A percentile compares a stretch with the other conserved stretches of the same genome.
phyloP scores from a whole-genome alignment of 768 basidiomycete species.

The Amanita rimosa region DNA sequence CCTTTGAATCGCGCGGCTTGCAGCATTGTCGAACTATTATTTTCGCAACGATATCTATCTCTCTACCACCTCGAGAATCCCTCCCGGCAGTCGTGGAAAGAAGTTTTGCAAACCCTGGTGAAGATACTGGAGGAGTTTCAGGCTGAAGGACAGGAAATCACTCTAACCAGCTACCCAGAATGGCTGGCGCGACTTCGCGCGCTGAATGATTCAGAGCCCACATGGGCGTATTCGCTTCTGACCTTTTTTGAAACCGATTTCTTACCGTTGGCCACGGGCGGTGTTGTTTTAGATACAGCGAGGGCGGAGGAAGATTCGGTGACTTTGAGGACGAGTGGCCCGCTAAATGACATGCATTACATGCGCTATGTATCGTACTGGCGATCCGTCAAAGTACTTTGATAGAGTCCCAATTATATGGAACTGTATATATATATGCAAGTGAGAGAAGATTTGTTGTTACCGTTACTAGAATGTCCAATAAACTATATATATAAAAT shows the following conservation, averaged over 20 bases:
- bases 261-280: slow-evolving; percentile 19
- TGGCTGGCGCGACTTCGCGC: slow-evolving; percentile 19
- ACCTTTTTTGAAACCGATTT: slow-evolving; percentile 23
- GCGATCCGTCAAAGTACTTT: slow-evolving; percentile 12
- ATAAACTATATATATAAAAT: too few relatives aligned
- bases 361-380: slow-evolving; percentile 22
- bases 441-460: too few relatives aligned
- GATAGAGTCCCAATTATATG: too few relatives aligned
- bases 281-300: slow-evolving; percentile 18
- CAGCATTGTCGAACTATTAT: slow-evolving; percentile 19
- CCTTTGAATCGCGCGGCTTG: slow-evolving; percentile 21
- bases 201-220: slow-evolving; percentile 17
- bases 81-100: slow-evolving; percentile 22
- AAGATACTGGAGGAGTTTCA: slow-evolving; percentile 12
- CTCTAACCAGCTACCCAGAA: slow-evolving; percentile 15
- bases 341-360: slow-evolving; percentile 18
- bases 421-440: too few relatives aligned
- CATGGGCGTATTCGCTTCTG: slow-evolving; percentile 16
- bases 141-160: slow-evolving; percentile 7
- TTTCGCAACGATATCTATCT: slow-evolving; percentile 18
- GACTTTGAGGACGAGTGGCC: slow-evolving; percentile 19
- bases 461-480: too few relatives aligned
- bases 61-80: slow-evolving; percentile 27
- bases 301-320: slow-evolving; percentile 12
- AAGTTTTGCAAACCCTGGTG: slow-evolving; percentile 17